Conservation (phyloP, 176 grass and related monocot species). For the Dactylis glomerata region DNA sequence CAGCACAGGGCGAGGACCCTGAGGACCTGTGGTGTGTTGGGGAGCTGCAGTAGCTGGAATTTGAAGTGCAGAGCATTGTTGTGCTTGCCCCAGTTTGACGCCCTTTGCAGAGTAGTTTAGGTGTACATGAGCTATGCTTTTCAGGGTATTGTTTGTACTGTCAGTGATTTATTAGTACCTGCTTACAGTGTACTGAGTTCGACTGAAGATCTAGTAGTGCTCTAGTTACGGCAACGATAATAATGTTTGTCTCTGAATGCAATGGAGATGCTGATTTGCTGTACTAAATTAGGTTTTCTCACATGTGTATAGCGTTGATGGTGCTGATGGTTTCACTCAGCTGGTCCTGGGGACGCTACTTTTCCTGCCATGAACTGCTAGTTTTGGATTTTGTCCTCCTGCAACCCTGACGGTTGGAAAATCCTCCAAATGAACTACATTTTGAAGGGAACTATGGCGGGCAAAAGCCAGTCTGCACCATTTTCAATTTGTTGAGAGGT, state of each 20-base stretch:
- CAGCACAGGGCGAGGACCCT: background rate
- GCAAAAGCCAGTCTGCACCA: too few species aligned
- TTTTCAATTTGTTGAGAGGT: too few species aligned
- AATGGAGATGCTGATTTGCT: background rate
- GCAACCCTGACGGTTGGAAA: background rate
- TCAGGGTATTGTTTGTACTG: conserved; percentile 15
- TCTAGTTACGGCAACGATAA: background rate
- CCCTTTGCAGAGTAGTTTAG: background rate
- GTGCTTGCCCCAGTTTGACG: background rate
- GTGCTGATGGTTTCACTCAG: background rate
- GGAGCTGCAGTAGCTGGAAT: background rate
- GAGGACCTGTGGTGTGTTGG: conserved; percentile 2
- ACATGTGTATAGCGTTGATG: background rate
- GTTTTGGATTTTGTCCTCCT: background rate
- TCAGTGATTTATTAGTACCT: conserved; percentile 8
- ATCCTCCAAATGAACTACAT: background rate
- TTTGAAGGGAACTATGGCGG: too few species aligned
- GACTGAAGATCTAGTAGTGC: background rate
- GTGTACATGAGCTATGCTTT: conserved; percentile 31
- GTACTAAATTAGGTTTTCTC: background rate
- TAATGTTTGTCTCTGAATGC: background rate
- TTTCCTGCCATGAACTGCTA: background rate
- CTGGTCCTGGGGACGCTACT: background rate
- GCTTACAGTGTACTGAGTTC: background rate
- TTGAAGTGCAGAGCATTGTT: background rate